phyloP scores from a whole-genome alignment of 225 moss, liverwort and hornwort species.

The Sphagnum tenellum region DNA sequence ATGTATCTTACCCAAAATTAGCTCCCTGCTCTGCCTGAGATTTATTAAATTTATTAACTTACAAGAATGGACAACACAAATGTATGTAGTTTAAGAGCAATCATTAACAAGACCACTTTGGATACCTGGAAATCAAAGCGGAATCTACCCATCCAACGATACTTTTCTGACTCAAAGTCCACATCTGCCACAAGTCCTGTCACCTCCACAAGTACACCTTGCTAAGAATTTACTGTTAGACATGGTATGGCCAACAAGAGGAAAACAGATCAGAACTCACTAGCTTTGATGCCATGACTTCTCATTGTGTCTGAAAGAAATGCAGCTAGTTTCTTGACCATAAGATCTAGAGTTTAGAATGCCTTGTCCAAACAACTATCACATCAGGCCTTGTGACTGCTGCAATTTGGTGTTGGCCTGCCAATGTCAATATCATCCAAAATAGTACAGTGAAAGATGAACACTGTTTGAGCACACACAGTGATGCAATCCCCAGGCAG shows the following conservation, averaged over 20 bases:
- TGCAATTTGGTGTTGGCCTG: no score
- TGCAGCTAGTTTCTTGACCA: not conserved
- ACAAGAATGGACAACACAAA: no score
- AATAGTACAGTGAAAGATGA: no score
- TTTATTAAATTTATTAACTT: no score
- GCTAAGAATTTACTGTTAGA: not conserved
- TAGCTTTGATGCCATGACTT: not conserved
- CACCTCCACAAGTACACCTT: conserved; percentile 10
- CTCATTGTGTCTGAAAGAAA: not conserved
- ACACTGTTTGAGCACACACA: no score
- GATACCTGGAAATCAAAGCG: conserved; percentile 82
- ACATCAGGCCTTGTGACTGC: not conserved
- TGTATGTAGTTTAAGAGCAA: no score
- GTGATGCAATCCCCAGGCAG: no score
- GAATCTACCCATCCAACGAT: conserved; percentile 65
- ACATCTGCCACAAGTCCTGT: conserved; percentile 82
- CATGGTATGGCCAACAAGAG: not conserved
- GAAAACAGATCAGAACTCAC: not conserved
- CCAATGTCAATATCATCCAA: no score
- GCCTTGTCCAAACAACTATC: not conserved
- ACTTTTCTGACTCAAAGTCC: conserved; percentile 86
- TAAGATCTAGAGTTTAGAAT: no score
- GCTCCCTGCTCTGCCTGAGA: fast-evolving
- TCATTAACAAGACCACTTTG: no score
- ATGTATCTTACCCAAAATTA: no score